phyloP scores from a whole-genome alignment of 257 asterid genomes.

The Orobanche coerulescens region DNA sequence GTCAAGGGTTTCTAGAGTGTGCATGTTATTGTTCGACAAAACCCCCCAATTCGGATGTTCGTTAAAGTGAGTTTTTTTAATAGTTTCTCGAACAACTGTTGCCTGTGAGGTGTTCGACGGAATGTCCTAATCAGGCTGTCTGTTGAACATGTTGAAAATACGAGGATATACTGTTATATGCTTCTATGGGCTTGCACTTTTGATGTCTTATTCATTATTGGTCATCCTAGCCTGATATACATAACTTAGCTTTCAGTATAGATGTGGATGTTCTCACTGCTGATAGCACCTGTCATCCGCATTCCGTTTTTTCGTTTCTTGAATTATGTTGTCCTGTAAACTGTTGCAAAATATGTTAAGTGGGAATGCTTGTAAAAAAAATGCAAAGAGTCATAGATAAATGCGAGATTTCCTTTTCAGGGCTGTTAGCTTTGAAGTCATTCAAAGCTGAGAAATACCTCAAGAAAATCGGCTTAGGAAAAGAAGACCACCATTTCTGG shows the following conservation, averaged over 20 bases:
- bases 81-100: background rate
- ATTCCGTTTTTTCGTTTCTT: constrained; percentile 3
- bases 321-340: background rate
- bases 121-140: constrained; percentile 19
- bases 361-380: background rate
- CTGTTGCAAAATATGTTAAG: no score
- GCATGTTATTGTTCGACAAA: background rate
- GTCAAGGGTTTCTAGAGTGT: background rate
- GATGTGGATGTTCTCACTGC: background rate
- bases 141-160: background rate
- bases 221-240: background rate
- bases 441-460: constrained; percentile 50
- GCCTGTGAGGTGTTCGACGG: constrained; percentile 15
- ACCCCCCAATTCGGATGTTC: background rate
- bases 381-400: background rate
- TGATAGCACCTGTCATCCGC: no score
- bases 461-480: constrained; percentile 68
- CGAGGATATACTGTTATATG: background rate
- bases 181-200: background rate
- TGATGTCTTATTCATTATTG: background rate
- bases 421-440: constrained; percentile 27
- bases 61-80: background rate
- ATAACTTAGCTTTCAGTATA: background rate
- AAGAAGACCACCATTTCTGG: constrained; percentile 89
- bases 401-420: constrained; percentile 8